These are phyloP conservation scores for Rhizophagus sp. DNA, from an alignment of 192 early-diverging fungal species.

Conservation along the genomic window DNA sequence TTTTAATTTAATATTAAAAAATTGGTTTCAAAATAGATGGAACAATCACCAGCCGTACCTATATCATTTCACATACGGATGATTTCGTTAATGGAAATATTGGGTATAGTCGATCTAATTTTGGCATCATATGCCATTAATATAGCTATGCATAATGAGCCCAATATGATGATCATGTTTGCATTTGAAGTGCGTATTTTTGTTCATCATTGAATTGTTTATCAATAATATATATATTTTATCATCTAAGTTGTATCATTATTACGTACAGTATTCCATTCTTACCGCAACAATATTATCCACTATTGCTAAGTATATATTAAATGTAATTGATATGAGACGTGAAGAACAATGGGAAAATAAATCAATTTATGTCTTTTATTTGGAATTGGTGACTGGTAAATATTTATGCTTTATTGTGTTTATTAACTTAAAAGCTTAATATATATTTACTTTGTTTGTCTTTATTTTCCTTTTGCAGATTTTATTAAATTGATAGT, in stretches of 20 bases:
- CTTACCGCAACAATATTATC: constrained; percentile 76
- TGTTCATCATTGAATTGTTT: not conserved
- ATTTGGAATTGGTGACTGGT: constrained; percentile 85
- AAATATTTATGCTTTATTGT: constrained; percentile 17
- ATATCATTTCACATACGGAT: constrained; percentile 73
- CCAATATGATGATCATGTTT: constrained; percentile 97
- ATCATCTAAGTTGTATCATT: constrained; percentile 1
- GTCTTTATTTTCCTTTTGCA: constrained; percentile 22
- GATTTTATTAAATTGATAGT: constrained; percentile 90
- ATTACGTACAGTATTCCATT: constrained; percentile 75
- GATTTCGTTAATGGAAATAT: constrained; percentile 61
- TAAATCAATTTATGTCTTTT: constrained; percentile 90
- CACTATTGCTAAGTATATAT: constrained; percentile 79
- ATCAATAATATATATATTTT: not conserved
- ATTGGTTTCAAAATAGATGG: constrained; percentile 60
- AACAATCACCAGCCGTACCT: constrained; percentile 69
- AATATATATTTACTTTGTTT: constrained; percentile 4
- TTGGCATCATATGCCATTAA: constrained; percentile 73
- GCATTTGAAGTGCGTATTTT: constrained; percentile 80
- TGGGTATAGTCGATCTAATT: constrained; percentile 72
- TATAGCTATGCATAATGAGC: constrained; percentile 62
- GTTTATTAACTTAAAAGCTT: not conserved
- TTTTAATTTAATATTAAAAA: not conserved
- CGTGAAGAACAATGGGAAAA: constrained; percentile 91
- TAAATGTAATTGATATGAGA: constrained; percentile 84